phyloP scores from a whole-genome alignment of 257 asterid species.

The Catharanthus roseus region DNA sequence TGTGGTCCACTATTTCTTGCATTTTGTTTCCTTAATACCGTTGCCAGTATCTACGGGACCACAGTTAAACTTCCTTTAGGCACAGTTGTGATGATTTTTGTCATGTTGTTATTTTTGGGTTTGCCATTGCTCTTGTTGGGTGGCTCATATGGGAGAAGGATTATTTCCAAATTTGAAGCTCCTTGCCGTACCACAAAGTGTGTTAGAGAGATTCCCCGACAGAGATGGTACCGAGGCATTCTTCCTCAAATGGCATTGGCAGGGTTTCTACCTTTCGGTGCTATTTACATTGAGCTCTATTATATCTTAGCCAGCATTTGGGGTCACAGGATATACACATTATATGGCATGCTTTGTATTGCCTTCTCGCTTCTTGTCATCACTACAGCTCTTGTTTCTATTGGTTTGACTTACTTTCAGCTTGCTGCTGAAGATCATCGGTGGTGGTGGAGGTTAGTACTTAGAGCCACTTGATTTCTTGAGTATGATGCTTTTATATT shows the following conservation, averaged over 20 bases:
- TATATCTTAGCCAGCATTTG: slow-evolving; percentile 22
- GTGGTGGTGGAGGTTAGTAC: slow-evolving; percentile 40
- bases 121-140: slow-evolving; percentile 24
- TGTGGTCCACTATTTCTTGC: slow-evolving; percentile 16
- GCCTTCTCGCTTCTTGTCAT: slow-evolving; percentile 15
- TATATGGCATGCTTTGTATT: slow-evolving; percentile 14
- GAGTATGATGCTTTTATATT: background rate
- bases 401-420: slow-evolving; percentile 27
- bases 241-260: slow-evolving; percentile 25
- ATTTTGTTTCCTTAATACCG: slow-evolving; percentile 20
- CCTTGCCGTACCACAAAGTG: slow-evolving; percentile 5
- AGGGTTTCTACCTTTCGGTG: slow-evolving; percentile 14
- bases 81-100: slow-evolving; percentile 14
- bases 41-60: slow-evolving; percentile 18
- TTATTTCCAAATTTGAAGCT: slow-evolving; percentile 18
- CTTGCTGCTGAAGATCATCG: slow-evolving; percentile 35
- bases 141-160: slow-evolving; percentile 14
- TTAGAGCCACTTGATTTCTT: background rate
- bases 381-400: slow-evolving; percentile 19
- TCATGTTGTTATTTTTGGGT: slow-evolving; percentile 16
- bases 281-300: slow-evolving; percentile 8
- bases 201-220: slow-evolving; percentile 21
- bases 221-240: slow-evolving; percentile 8
- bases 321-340: slow-evolving; percentile 23
- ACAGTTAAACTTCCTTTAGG: slow-evolving; percentile 24